A percentile compares a stretch with the other conserved stretches of the same genome.
These are phyloP conservation scores for Fusarium sp. DNA, from an alignment of 2,329 filamentous ascomycete genomes.

Conservation along the genomic window DNA sequence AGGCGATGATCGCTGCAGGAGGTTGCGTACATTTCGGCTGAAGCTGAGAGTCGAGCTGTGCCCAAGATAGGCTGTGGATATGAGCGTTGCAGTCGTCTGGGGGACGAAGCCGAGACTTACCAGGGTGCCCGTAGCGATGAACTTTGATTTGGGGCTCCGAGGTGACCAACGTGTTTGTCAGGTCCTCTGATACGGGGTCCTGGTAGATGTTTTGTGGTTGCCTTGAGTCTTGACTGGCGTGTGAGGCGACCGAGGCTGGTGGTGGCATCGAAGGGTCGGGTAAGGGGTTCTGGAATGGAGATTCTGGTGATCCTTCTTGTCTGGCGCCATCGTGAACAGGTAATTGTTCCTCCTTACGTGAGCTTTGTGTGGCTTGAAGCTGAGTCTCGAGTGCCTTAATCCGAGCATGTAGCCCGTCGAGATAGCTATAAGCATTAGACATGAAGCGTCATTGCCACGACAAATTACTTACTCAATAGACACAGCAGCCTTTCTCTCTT, in stretches of 20 bases:
- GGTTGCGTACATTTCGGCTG: constrained; percentile 34
- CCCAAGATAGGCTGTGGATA: constrained; percentile 27
- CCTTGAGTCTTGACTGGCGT: background rate
- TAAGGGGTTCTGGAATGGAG: background rate
- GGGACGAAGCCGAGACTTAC: background rate
- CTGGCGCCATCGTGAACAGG: background rate
- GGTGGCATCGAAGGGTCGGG: background rate
- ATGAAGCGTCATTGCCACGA: background rate
- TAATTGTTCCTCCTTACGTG: background rate
- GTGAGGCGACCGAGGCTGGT: background rate
- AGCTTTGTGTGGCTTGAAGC: background rate
- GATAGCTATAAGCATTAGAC: constrained; percentile 18
- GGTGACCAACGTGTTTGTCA: constrained; percentile 31
- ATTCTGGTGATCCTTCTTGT: background rate
- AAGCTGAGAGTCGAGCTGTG: constrained; percentile 36
- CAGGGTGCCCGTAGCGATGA: constrained; percentile 31
- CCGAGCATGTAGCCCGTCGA: constrained; percentile 28
- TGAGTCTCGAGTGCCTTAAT: constrained; percentile 27
- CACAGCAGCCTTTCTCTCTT: constrained; percentile 29
- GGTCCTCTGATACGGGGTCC: background rate
- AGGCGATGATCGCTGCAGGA: constrained; percentile 26
- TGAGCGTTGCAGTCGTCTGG: background rate
- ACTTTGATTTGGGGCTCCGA: constrained; percentile 36
- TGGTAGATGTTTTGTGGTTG: background rate
- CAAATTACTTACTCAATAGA: constrained; percentile 21